Percentiles rank a stretch among this genome's conserved stretches.
Evolutionary conservation across 2,329 filamentous ascomycete species (phyloP).

Genomic region (Colletotrichum euphorbiae): DNA sequence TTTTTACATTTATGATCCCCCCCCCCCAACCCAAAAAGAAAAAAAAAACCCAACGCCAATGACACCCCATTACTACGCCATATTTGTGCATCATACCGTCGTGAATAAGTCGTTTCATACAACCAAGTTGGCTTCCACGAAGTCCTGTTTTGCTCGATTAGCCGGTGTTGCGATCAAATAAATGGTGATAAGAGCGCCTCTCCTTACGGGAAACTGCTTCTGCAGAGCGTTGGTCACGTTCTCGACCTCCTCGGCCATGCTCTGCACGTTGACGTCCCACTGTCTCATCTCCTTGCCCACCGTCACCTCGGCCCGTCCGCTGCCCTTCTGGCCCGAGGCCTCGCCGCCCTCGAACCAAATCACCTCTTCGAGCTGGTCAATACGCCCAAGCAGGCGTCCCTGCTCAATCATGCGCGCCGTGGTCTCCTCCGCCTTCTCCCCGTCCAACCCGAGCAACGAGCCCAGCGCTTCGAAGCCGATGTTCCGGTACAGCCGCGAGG

Average conservation of each 20-base stretch:
- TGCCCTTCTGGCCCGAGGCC: slow-evolving; percentile 75
- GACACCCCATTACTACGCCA: slow-evolving; percentile 22
- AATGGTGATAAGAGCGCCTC: slow-evolving; percentile 31
- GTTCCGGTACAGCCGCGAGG: slow-evolving; percentile 82
- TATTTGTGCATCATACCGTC: slow-evolving; percentile 1
- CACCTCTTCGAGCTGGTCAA: slow-evolving; percentile 91
- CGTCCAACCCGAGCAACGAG: slow-evolving; percentile 79
- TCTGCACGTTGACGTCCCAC: slow-evolving; percentile 92
- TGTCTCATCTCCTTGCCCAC: slow-evolving; percentile 79
- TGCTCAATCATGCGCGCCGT: slow-evolving; percentile 97
- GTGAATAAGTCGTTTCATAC: slow-evolving; percentile 45
- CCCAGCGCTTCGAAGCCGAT: slow-evolving; percentile 82
- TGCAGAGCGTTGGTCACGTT: slow-evolving; percentile 85
- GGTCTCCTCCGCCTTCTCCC: slow-evolving; percentile 87
- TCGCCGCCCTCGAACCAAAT: slow-evolving; percentile 88
- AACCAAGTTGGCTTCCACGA: slow-evolving; percentile 66
- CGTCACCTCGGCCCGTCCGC: slow-evolving; percentile 71
- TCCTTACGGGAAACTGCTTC: slow-evolving; percentile 77
- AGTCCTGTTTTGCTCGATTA: slow-evolving; percentile 55
- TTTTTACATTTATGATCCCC: slow-evolving; percentile 20
- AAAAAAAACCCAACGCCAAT: no score
- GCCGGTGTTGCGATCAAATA: not conserved
- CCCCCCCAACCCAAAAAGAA: slow-evolving; percentile 18
- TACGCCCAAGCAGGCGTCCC: slow-evolving; percentile 85
- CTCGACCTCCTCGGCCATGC: slow-evolving; percentile 89